Base-by-base conservation (phyloP, 352 stramenopile genomes). In the Phytophthora multivora region DNA sequence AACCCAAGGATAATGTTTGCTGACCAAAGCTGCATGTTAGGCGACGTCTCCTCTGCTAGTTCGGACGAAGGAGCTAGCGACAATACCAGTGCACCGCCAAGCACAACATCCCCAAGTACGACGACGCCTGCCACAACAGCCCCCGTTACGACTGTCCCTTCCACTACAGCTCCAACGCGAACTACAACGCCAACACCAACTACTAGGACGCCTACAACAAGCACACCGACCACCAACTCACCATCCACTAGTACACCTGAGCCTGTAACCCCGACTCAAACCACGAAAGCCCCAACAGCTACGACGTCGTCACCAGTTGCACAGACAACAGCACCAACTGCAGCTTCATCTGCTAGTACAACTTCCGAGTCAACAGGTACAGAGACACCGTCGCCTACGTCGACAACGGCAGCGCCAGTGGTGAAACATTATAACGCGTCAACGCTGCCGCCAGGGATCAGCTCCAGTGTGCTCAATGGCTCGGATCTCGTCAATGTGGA, bases 361-460 rank as follows among this genome's bases (percentile, higher is more conserved):
- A 49, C 15, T n/a, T 31, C 40, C 18, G 43, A 31, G 4, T 12
- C 57, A 4, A 56, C 42, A 5, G 30, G 15, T n/a, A 30, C 30
- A 46, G 23, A 25, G 9, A 46, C 47, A 15, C 39, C 19, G 25
- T 45, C 55, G 5, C 38, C 55, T 35, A 6, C 47, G 11, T 11
- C 50, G 21, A 49, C 54, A 26, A 52, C 54, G 15, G 38, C 41
- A 25, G 28, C 58, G 6, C 31, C 42, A n/a, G 51, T 55, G 2
- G 69, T 83, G 19, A 53, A 63, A 18, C 23, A 56, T 18, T 83
- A 75, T 41, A 77, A 70, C 36, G 78, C 71, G 2, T 74, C 74
- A 25, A 80, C 71, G 7, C 38, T 83, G 9, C 74, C 74, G 4
- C 74, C 74, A 6, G 47, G 46, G 0, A 33, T 80, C 0, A 47